Evolutionary conservation across 768 basidiomycete genomes (phyloP), one percentile per base, ranked within the genome.

Genomic region (Phlebiopsis flavidoalba): DNA sequence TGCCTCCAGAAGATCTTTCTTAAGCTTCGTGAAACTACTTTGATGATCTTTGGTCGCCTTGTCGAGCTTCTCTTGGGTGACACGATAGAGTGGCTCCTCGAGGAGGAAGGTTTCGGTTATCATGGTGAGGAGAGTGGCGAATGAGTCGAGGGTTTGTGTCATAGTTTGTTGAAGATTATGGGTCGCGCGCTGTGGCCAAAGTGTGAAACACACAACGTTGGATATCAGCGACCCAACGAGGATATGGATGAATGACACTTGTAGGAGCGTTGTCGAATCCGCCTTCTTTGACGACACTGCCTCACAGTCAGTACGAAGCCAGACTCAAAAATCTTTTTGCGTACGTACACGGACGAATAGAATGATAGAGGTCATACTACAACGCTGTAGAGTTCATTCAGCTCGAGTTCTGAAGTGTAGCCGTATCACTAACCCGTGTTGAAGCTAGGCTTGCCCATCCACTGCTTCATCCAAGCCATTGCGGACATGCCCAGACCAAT

Each of bases 401-500:
- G 50, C 21, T 2, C 14, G n/a, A 26, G 12, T 5, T 7, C 26
- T n/a, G 15, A n/a, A 51, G 10, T 15, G 5, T 24, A 12, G 1
- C 3, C 11, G 1, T 6, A 31, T 31, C 3, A 67, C 77, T 61
- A 68, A 85, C 91, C 91, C n/a, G 92, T 88, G 67, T 93, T 93
- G 67, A 94, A 97, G 19, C 88, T 86, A 1, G 93, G 91, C 68
- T 89, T 95, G 11, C 77, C 81, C 81, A 98, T 93, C 86, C 89
- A 93, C 1, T 91, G 82, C 72, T 98, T 98, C 75, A 88, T 84
- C 90, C 92, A 98, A 0, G 95, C 93, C 17, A 98, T 71, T 3
- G 81, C 69, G 53, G 87, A 88, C 80, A 96, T 90, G 21, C 88
- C 86, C 3, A 91, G 65, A 4, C 91, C 95, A 60, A 99, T 81